Base-by-base conservation (phyloP, 495 filamentous ascomycete species). In the Clohesyomyces aquaticus region DNA sequence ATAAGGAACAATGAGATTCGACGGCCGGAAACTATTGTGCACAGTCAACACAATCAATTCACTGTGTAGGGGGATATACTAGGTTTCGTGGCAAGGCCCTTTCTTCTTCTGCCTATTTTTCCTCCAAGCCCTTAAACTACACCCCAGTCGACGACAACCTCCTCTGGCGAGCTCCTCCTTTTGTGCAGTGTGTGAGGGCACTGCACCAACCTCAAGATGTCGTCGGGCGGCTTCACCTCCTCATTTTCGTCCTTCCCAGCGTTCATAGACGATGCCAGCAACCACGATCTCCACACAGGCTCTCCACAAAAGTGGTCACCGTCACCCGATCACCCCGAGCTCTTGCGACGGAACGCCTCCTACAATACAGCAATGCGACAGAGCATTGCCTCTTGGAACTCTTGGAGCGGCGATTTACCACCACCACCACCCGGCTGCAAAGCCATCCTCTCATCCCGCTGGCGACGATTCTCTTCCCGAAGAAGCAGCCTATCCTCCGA, bases 1-100 rank as follows among this genome's bases (percentile, higher is more conserved):
- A 47, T 47, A 47, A 47, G 43, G 43, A 47, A 47, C 43, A 18
- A 47, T 47, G 43, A 47, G 19, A 47, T 4, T 47, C 6, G 43
- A 47, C 12, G 19, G n/a, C 43, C n/a, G 43, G n/a, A 22, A 47
- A 18, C n/a, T 18, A 47, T 47, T 47, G 43, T 47, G 35, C 35
- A 41, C 35, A 41, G 16, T 47, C 43, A 47, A 47, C n/a, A 47
- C 8, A 18, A 41, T 41, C 35, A 41, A 47, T 47, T 47, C 19
- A 47, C 43, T 4, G n/a, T 18, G 19, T 8, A 47, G 43, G 43
- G n/a, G 43, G n/a, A 22, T 47, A 47, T 47, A 47, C 43, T 18
- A 47, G 8, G 8, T 47, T 47, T 22, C 43, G 43, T 47, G 19
- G 43, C 43, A 47, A 18, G 43, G 43, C 12, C 6, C 19, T 18